These are phyloP conservation scores for Calonectria hawksworthii DNA, from an alignment of 2,329 filamentous ascomycete species.

Conservation along the genomic window DNA sequence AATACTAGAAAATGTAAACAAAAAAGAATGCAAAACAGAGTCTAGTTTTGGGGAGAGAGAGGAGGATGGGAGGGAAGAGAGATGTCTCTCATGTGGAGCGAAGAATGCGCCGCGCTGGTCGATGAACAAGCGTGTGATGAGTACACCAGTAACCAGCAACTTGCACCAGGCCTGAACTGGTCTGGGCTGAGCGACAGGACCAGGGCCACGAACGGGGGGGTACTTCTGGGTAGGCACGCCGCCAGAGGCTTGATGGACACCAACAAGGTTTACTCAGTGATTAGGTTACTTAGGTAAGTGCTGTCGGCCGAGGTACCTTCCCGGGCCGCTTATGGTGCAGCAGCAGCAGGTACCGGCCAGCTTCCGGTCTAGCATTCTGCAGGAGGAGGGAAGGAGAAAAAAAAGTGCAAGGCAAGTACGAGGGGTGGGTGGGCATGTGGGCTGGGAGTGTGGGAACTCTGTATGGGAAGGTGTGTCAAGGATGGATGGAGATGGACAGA, in stretches of 20 bases:
- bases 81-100: slow-evolving; percentile 18
- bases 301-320: background rate
- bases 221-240: background rate
- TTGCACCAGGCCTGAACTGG: slow-evolving; percentile 10
- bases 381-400: background rate
- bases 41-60: background rate
- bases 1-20: slow-evolving; percentile 31
- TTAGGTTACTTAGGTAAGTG: background rate
- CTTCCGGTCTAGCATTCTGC: background rate
- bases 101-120: slow-evolving; percentile 19
- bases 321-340: background rate
- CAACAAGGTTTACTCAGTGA: slow-evolving; percentile 5
- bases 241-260: background rate
- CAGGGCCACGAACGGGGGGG: slow-evolving; percentile 10
- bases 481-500: slow-evolving; percentile 3
- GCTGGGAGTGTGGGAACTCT: slow-evolving; percentile 18
- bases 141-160: slow-evolving; percentile 24
- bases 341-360: background rate
- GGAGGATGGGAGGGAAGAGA: slow-evolving; percentile 24
- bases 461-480: slow-evolving; percentile 10
- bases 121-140: slow-evolving; percentile 14
- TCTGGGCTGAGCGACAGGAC: slow-evolving; percentile 7
- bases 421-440: slow-evolving; percentile 10
- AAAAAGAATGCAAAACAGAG: slow-evolving; percentile 16
- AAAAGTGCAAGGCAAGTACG: slow-evolving; percentile 3